These are phyloP conservation scores for Vigna nakashimae DNA, from an alignment of 306 rosid species.

Conservation along the genomic window DNA sequence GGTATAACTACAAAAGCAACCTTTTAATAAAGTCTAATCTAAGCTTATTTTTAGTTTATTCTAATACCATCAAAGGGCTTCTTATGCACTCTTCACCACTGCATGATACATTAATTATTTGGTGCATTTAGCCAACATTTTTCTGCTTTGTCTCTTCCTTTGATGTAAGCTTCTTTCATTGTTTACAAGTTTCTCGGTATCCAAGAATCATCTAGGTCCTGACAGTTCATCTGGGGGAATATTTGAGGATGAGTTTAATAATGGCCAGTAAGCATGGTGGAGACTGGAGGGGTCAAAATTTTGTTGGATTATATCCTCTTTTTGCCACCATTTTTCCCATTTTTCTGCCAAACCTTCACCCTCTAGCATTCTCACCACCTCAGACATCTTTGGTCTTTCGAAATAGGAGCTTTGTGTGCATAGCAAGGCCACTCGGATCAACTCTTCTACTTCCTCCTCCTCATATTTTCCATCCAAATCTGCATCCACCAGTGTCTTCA, in stretches of 20 bases:
- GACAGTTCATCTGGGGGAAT: constrained; percentile 77
- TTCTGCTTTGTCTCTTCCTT: neutral
- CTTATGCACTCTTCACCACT: neutral
- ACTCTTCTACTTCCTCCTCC: constrained; percentile 67
- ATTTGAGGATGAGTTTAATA: constrained; percentile 70
- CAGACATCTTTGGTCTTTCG: constrained; percentile 95
- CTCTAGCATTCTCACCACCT: constrained; percentile 93
- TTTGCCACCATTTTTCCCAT: constrained; percentile 89
- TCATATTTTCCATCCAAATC: constrained; percentile 71
- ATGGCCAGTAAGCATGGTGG: constrained; percentile 60
- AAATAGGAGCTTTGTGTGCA: constrained; percentile 80
- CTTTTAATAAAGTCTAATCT: no score
- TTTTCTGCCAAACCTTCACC: constrained; percentile 90
- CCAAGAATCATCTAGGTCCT: constrained; percentile 75
- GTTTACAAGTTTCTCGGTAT: neutral
- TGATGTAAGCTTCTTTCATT: neutral
- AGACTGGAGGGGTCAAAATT: constrained; percentile 52
- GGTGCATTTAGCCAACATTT: neutral
- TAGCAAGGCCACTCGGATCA: constrained; percentile 82
- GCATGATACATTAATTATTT: neutral
- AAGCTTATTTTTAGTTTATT: no score
- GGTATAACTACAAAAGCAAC: no score
- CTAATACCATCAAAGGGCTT: no score
- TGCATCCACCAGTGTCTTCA: constrained; percentile 77
- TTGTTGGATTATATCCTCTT: constrained; percentile 72